Conservation (phyloP, 768 basidiomycete genomes). For the Auriscalpium orientale region DNA sequence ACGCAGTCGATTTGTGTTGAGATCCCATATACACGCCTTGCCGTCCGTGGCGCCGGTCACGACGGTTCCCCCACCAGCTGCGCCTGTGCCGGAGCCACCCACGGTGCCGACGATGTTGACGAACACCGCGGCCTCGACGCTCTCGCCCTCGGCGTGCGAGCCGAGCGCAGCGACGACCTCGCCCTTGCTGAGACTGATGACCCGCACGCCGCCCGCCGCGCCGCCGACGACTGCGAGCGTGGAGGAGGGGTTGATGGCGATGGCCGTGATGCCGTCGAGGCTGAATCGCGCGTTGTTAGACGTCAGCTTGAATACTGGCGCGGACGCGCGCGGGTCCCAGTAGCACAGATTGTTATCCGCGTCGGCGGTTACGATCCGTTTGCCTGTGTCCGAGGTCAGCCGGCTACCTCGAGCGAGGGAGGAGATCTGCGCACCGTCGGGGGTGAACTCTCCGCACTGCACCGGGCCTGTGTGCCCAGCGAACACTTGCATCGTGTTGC, state of each 20-base stretch:
- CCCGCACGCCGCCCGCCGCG: conserved; percentile 73
- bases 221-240: conserved; percentile 91
- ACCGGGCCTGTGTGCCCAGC: conserved; percentile 82
- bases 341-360: conserved; percentile 74
- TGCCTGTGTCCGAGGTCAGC: conserved; percentile 40
- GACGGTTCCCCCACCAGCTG: conserved; percentile 51
- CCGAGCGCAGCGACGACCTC: conserved; percentile 70
- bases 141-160: conserved; percentile 82
- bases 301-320: conserved; percentile 76
- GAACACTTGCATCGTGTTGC: conserved; percentile 93
- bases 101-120: conserved; percentile 63
- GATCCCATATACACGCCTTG: conserved; percentile 92
- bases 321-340: conserved; percentile 83
- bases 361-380: conserved; percentile 83
- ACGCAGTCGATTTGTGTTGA: conserved; percentile 76
- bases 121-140: conserved; percentile 81
- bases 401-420: not conserved
- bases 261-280: conserved; percentile 77
- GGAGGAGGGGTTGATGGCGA: conserved; percentile 79
- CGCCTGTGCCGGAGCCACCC: conserved; percentile 42
- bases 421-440: conserved; percentile 56
- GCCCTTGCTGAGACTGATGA: conserved; percentile 83
- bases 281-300: conserved; percentile 65
- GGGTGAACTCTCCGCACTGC: conserved; percentile 85
- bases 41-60: conserved; percentile 91